Conservation (phyloP, 352 stramenopile species). For the Phytophthora boehmeriae region DNA sequence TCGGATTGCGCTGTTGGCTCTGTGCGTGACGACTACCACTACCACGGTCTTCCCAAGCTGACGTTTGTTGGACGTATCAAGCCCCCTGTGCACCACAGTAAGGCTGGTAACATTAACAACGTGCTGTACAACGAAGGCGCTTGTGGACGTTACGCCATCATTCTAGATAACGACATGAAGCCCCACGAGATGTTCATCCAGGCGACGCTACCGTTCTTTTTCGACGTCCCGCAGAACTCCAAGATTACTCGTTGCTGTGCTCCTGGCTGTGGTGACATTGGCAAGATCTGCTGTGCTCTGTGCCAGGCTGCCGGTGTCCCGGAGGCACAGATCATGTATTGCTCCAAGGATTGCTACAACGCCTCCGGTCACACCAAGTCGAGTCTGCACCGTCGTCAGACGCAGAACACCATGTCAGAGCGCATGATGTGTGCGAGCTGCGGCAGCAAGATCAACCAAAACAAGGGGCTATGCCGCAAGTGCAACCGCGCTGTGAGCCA, state of each 20-base stretch:
- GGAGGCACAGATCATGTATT: constrained; percentile 71
- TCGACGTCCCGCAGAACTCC: constrained; percentile 66
- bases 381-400: constrained; percentile 70
- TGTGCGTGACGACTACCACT: constrained; percentile 74
- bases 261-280: constrained; percentile 68
- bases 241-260: constrained; percentile 68
- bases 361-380: constrained; percentile 67
- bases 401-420: constrained; percentile 67
- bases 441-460: constrained; percentile 70
- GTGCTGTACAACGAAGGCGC: constrained; percentile 83
- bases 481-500: constrained; percentile 54
- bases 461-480: constrained; percentile 66
- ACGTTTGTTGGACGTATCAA: constrained; percentile 75
- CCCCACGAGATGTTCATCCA: constrained; percentile 81
- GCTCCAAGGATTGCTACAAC: constrained; percentile 84
- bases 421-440: constrained; percentile 67
- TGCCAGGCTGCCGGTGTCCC: constrained; percentile 69
- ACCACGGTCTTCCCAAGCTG: constrained; percentile 63
- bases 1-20: constrained; percentile 67
- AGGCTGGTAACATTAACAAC: constrained; percentile 87
- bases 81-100: constrained; percentile 72
- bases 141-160: constrained; percentile 70
- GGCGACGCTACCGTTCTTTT: constrained; percentile 73
- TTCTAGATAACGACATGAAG: constrained; percentile 88
- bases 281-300: constrained; percentile 77